Base-by-base conservation (phyloP, 768 basidiomycete genomes). In the Phylloporus arenicola region DNA sequence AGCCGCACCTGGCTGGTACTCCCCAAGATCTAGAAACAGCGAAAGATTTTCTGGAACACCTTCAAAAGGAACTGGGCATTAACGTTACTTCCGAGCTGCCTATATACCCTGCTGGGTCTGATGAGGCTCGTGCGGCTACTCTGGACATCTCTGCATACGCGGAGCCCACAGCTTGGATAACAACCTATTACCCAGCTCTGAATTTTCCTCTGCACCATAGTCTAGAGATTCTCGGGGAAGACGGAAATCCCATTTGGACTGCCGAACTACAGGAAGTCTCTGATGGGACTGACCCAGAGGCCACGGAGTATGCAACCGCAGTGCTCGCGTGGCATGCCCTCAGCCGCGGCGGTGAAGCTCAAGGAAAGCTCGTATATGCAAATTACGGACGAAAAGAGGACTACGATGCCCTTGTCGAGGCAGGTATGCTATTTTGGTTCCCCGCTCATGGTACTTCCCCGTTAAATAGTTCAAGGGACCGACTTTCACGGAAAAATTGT, bases 401-500 rank as follows among this genome's bases (percentile, higher is more conserved):
- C 56, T 88, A 81, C 50, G 84, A 83, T 47, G 71, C 66, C 4
- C 77, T 89, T 34, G 71, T 75, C 30, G 67, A 62, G 30, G 71
- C 76, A 53, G 80, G 79, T 78, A 43, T 24, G 65, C 0, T 27
- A 22, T 12, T 29, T n/a, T 6, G 22, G 10, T 35, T 44, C 1
- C 34, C 5, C 16, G 11, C 3, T 27, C 44, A 24, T 27, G 8
- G 17, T 16, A 47, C 19, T 43, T 1, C 34, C 43, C 53, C 34
- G 61, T 16, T 6, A n/a, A 17, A 27, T 45, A 27, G 27, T 46
- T 42, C 12, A 53, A 77, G 88, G 84, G 17, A 76, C 68, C 17
- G 75, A 92, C 60, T 72, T 95, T 48, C 83, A 76, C 0, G 91
- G 84, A 33, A 86, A 85, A 57, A 83, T 96, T 48, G 86, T 86